A percentile compares a stretch with the other conserved stretches of the same genome.
Evolutionary conservation across 2,329 filamentous ascomycete genomes (phyloP).

Genomic region (Aureobasidium sp.): DNA sequence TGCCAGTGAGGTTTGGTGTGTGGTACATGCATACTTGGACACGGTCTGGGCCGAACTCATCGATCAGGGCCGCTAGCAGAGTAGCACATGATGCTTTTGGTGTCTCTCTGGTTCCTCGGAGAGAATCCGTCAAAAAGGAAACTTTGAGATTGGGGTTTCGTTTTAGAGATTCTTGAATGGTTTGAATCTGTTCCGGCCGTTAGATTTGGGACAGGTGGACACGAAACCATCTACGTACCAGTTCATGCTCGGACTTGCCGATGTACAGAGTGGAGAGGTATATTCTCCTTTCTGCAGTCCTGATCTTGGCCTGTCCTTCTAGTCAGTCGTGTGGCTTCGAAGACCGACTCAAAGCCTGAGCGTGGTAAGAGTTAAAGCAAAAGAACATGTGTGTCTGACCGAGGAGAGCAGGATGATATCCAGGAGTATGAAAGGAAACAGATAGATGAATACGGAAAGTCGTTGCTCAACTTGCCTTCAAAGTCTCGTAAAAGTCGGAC

Average conservation of each 20-base stretch:
- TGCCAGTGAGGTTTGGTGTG: conserved; percentile 85
- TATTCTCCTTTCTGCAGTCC: conserved; percentile 67
- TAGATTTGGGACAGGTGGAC: neutral
- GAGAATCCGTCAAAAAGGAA: conserved; percentile 83
- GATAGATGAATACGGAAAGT: neutral
- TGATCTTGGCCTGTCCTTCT: conserved; percentile 63
- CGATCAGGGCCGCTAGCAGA: conserved; percentile 72
- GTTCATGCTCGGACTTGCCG: conserved; percentile 82
- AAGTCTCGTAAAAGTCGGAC: conserved; percentile 79
- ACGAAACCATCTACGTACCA: conserved; percentile 43
- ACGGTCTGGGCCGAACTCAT: conserved; percentile 73
- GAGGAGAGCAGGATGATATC: neutral
- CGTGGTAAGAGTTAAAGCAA: neutral
- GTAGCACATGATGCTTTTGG: conserved; percentile 83
- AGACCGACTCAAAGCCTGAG: neutral
- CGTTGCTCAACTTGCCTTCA: conserved; percentile 58
- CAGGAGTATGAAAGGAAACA: neutral
- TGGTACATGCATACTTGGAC: conserved; percentile 97
- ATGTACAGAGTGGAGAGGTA: conserved; percentile 97
- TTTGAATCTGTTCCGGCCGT: conserved; percentile 53
- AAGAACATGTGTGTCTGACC: neutral
- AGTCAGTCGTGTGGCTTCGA: conserved; percentile 1
- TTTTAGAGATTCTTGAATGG: conserved; percentile 66
- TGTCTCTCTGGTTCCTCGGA: conserved; percentile 85
- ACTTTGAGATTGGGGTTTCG: conserved; percentile 70